Base-by-base conservation (phyloP, 805 yeast genomes). In the Candida sithepensis region DNA sequence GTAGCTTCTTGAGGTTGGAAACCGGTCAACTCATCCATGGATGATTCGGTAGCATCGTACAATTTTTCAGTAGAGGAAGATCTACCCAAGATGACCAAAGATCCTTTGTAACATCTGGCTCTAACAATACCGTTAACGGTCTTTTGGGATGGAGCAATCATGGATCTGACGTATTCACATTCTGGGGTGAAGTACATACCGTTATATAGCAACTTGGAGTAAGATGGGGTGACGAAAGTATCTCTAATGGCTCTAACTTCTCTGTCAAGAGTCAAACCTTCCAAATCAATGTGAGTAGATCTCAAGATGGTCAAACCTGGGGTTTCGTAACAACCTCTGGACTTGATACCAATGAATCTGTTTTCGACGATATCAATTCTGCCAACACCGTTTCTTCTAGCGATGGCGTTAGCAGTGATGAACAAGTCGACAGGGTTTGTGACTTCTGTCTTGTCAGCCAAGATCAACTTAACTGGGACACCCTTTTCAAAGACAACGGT, bases 311-410 rank as follows among this genome's bases (percentile, higher is more conserved):
- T 92, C 63, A 94, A 82, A 70, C 98, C 99, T 58, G 99, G 99
- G 55, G 98, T 96, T 75, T 94, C 99, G 77, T 94, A 94, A 78
- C 99, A 94, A 50, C 99, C 99, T 79, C 99, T 89, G 55, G 98
- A 91, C 73, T 94, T 94, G 71, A 94, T 86, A 70, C 98, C 98
- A 65, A 94, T 94, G 72, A 94, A 94, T 78, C 99, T 90, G 80
- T 94, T 89, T 77, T 94, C 99, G 57, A 94, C 99, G 66, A 94
- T 94, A 75, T 94, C 99, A 69, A 94, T 86, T 79, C 99, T 90
- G 71, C 99, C 99, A 52, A 94, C 97, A 78, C 99, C 99, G 70
- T 94, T 91, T 78, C 97, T 90, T 82, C 99, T 91, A 50, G 97
- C 98, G 64, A 94, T 77, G 60, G 90, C 82, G 71, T 94, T 92